A percentile compares a stretch with the other conserved stretches of the same genome.
Evolutionary conservation across 2,329 filamentous ascomycete genomes (phyloP).

Genomic region (Colletotrichum falcatum): DNA sequence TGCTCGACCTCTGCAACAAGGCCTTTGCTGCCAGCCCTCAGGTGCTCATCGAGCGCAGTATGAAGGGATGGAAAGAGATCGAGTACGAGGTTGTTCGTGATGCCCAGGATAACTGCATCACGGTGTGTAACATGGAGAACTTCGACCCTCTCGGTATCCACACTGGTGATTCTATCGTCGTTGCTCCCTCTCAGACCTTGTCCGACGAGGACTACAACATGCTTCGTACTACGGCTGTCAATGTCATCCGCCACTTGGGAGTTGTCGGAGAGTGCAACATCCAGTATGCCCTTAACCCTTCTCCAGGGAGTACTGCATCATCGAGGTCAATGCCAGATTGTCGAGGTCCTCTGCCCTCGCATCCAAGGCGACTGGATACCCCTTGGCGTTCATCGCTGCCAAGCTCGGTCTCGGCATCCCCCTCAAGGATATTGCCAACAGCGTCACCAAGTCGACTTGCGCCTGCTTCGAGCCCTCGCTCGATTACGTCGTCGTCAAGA

Average conservation of each 20-base stretch:
- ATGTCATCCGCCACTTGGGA: conserved; percentile 95
- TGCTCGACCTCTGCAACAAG: conserved; percentile 91
- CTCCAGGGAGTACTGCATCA: conserved; percentile 97
- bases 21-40: conserved; percentile 96
- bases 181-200: conserved; percentile 95
- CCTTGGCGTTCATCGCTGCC: conserved; percentile 94
- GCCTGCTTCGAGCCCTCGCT: conserved; percentile 99
- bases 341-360: conserved; percentile 95
- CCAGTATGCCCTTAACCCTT: conserved; percentile 95
- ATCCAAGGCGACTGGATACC: conserved; percentile 97
- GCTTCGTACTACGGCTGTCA: conserved; percentile 95
- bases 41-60: conserved; percentile 95
- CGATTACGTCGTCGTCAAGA: conserved; percentile 98
- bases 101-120: conserved; percentile 97
- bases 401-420: conserved; percentile 96
- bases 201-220: conserved; percentile 99
- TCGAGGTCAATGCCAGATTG: conserved; percentile 97
- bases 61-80: conserved; percentile 99
- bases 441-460: conserved; percentile 93
- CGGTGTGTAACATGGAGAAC: conserved; percentile 99
- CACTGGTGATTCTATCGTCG: conserved; percentile 97
- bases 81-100: conserved; percentile 99
- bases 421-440: conserved; percentile 95
- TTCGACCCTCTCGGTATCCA: conserved; percentile 98
- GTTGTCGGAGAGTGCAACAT: conserved; percentile 99